Evolutionary conservation across 495 filamentous ascomycete species (phyloP), one percentile per base, ranked within the genome.

Genomic region (Penicillium tannophilum): DNA sequence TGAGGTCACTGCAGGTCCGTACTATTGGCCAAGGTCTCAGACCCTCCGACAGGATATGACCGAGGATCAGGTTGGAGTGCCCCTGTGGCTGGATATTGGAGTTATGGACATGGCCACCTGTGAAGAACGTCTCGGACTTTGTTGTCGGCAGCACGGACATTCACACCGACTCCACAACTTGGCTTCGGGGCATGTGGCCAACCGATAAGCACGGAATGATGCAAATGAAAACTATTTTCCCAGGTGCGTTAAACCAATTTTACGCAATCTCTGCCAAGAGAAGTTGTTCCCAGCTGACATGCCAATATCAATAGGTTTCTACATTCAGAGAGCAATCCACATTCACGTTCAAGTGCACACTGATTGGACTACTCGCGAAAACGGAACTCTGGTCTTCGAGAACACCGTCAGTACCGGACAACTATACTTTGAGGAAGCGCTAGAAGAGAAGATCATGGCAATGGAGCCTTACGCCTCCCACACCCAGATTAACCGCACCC

Each of bases 81-180:
- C 73, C 0, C 66, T 85, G 11, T 74, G 79, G 46, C 65, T 41
- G 10, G 84, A 86, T 57, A 66, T 84, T 43, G 80, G 82, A 35
- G 69, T 86, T 10, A 66, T 84, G 53, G 80, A 84, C 63, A 69
- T 76, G 52, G 70, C 72, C 16, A 81, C 72, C 46, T 86, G 81
- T 63, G 62, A 47, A 30, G 10, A 48, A 58, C 44, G 50, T 62
- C 0, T 52, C 52, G 2, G 9, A 58, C 54, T 60, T 28, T 20
- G 23, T 52, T 17, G 26, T 56, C 12, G 56, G 56, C 19, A 31
- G 23, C 19, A 60, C 60, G 5, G 64, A 66, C 31, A 30, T 66
- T 11, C 64, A 66, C 24, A 67, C 60, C 3, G 64, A 67, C 33
- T 11, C 78, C 58, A 64, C 68, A 33, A 79, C 77, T 8, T 79